Conservation (phyloP, 768 basidiomycete genomes). For the Crepidotus variabilis region DNA sequence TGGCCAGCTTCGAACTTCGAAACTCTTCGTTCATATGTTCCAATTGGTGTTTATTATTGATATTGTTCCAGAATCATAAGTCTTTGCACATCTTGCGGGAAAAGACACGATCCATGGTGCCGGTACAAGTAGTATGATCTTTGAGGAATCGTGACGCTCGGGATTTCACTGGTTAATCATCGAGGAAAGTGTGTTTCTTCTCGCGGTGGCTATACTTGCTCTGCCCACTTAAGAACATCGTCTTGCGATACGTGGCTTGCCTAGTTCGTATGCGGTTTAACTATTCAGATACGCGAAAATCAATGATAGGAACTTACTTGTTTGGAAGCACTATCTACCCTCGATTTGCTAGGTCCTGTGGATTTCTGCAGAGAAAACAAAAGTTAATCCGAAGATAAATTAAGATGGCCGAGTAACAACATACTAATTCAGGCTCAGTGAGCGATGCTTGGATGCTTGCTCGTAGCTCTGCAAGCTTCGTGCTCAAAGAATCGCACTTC, state of each 20-base stretch:
- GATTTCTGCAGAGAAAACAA: too few relatives aligned
- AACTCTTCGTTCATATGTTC: background rate
- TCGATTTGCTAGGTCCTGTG: too few relatives aligned
- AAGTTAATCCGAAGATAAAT: too few relatives aligned
- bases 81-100: too few relatives aligned
- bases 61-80: background rate
- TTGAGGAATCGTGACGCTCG: too few relatives aligned
- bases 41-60: background rate
- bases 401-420: too few relatives aligned
- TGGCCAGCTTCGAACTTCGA: too few relatives aligned
- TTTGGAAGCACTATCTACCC: too few relatives aligned
- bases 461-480: constrained; percentile 56
- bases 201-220: constrained; percentile 29
- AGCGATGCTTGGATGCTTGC: constrained; percentile 21
- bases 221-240: constrained; percentile 58
- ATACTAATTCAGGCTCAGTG: constrained; percentile 5
- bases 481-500: constrained; percentile 70
- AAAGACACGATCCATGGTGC: too few relatives aligned
- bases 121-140: too few relatives aligned
- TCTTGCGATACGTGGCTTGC: constrained; percentile 20
- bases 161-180: background rate
- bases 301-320: too few relatives aligned
- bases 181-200: background rate
- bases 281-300: too few relatives aligned
- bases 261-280: background rate